Evolutionary conservation across 2,329 filamentous ascomycete genomes (phyloP).

Genomic region (Dactylellina drechsleri): DNA sequence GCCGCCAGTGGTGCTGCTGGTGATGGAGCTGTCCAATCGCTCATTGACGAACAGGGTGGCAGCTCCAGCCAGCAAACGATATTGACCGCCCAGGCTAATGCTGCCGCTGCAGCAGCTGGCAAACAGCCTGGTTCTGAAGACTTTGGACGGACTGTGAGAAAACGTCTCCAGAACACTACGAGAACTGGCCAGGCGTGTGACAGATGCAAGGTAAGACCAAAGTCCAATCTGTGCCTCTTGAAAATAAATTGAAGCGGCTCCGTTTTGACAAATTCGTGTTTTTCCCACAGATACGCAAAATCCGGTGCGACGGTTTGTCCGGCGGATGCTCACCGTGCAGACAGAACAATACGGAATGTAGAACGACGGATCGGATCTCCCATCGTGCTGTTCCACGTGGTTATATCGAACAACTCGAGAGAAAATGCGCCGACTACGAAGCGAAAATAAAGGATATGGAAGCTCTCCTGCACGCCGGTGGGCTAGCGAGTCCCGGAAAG

Average conservation of each 20-base stretch:
- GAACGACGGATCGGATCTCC: constrained; percentile 86
- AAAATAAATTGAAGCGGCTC: constrained; percentile 13
- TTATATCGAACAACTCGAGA: constrained; percentile 79
- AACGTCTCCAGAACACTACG: constrained; percentile 67
- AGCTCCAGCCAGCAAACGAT: constrained; percentile 19
- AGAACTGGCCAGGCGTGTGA: constrained; percentile 87
- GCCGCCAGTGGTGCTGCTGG: constrained; percentile 6
- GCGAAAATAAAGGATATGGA: constrained; percentile 75
- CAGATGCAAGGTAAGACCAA: constrained; percentile 76
- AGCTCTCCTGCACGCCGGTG: constrained; percentile 70
- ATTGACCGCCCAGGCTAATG: constrained; percentile 6
- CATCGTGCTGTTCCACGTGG: constrained; percentile 81
- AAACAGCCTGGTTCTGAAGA: constrained; percentile 56
- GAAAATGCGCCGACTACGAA: constrained; percentile 68
- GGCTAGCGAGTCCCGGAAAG: constrained; percentile 23
- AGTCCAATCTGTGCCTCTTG: constrained; percentile 5
- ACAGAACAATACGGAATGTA: constrained; percentile 79
- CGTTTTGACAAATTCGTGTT: constrained; percentile 8
- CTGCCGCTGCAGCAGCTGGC: constrained; percentile 48
- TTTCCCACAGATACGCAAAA: constrained; percentile 76
- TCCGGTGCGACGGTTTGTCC: constrained; percentile 82
- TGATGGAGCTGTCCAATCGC: constrained; percentile 31
- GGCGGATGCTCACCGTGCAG: constrained; percentile 85
- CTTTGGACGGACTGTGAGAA: constrained; percentile 65
- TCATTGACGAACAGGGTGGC: constrained; percentile 24